phyloP scores from a whole-genome alignment of 1,284 basidiomycete genomes.

The Cutaneotrichosporon cyanovorans region DNA sequence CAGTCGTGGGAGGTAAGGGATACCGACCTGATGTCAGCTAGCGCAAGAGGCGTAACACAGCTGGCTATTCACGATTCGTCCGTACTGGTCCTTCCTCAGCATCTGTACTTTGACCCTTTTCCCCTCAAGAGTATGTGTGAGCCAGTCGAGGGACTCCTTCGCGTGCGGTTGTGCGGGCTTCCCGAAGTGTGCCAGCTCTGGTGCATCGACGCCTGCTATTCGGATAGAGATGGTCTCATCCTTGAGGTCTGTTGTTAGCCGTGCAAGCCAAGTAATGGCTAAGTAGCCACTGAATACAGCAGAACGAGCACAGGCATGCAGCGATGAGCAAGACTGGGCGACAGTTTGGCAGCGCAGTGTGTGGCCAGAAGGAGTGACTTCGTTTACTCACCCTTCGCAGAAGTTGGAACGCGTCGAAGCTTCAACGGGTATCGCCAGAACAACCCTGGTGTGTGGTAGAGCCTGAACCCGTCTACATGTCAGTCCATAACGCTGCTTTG shows the following conservation, averaged over 20 bases:
- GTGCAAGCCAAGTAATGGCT: too few relatives aligned
- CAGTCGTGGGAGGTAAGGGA: slow-evolving; percentile 48
- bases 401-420: slow-evolving; percentile 56
- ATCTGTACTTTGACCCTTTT: slow-evolving; percentile 52
- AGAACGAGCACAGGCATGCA: too few relatives aligned
- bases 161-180: slow-evolving; percentile 64
- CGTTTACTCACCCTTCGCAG: slow-evolving; percentile 53
- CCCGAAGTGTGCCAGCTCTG: slow-evolving; percentile 76
- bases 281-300: too few relatives aligned
- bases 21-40: slow-evolving; percentile 55
- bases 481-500: not conserved
- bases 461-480: slow-evolving; percentile 49
- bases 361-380: not conserved
- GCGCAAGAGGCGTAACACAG: not conserved
- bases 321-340: too few relatives aligned
- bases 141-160: slow-evolving; percentile 63
- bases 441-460: slow-evolving; percentile 74
- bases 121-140: slow-evolving; percentile 55
- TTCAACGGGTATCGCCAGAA: slow-evolving; percentile 67
- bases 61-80: slow-evolving; percentile 57
- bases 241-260: slow-evolving; percentile 54
- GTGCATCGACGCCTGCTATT: slow-evolving; percentile 80
- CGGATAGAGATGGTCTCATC: slow-evolving; percentile 74
- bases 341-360: not conserved
- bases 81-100: slow-evolving; percentile 69